Percentiles rank a stretch among this genome's conserved stretches.
Evolutionary conservation across 805 yeast species (phyloP).

Genomic region (Wickerhamiella domercqiae): DNA sequence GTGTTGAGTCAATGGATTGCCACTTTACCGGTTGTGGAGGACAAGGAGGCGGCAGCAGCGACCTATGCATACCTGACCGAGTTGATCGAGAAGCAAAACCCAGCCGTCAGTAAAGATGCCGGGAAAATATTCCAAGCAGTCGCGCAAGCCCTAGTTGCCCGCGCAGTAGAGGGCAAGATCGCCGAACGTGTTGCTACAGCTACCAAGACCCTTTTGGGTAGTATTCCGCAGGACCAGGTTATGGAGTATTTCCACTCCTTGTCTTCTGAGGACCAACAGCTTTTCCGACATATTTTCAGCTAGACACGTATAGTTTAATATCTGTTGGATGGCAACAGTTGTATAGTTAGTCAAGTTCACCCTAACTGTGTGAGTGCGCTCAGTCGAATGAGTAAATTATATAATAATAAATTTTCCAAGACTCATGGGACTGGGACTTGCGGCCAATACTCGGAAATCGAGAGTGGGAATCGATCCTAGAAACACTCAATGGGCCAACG

Average conservation of each 20-base stretch:
- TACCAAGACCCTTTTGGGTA: conserved; percentile 46
- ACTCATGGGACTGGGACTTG: conserved; percentile 24
- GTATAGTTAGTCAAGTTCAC: no score
- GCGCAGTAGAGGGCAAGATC: conserved; percentile 52
- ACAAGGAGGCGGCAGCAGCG: conserved; percentile 77
- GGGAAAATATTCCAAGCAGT: conserved; percentile 53
- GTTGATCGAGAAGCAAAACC: conserved; percentile 52
- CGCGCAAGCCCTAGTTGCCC: conserved; percentile 57
- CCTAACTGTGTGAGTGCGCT: no score
- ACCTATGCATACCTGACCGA: conserved; percentile 63
- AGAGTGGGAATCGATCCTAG: conserved; percentile 87
- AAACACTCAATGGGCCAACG: conserved; percentile 88
- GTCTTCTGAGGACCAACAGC: conserved; percentile 44
- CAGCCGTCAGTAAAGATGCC: conserved; percentile 37
- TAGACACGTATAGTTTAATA: no score
- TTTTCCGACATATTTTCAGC: conserved; percentile 43
- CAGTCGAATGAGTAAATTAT: no score
- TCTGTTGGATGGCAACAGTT: no score
- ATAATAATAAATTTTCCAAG: no score
- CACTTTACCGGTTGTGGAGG: conserved; percentile 67
- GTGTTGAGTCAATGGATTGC: conserved; percentile 66
- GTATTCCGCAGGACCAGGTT: conserved; percentile 56
- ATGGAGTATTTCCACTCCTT: conserved; percentile 46
- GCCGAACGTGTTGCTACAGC: conserved; percentile 50
- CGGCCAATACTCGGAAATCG: conserved; percentile 61